phyloP scores from a whole-genome alignment of 2,329 filamentous ascomycete species.

The Paracoccidioides lutzii region DNA sequence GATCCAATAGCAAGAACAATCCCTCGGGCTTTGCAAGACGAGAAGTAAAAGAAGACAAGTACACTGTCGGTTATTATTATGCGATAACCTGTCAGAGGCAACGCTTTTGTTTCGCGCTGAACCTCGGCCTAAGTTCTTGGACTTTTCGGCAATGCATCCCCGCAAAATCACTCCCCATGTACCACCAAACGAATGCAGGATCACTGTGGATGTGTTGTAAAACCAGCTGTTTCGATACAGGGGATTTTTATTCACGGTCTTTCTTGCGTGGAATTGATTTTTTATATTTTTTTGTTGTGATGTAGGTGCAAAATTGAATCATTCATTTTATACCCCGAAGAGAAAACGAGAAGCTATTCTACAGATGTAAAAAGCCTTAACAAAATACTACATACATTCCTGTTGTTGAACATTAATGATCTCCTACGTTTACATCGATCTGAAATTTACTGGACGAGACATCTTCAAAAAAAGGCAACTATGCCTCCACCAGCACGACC shows the following conservation, averaged over 20 bases:
- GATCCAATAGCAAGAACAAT: background rate
- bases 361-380: no score
- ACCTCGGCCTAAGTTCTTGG: background rate
- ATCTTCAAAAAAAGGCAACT: background rate
- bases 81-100: background rate
- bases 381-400: no score
- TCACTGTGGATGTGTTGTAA: no score
- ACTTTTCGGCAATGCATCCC: background rate
- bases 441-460: background rate
- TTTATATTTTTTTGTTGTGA: no score
- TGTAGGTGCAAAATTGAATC: no score
- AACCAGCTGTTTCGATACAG: no score
- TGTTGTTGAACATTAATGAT: no score
- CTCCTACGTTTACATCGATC: no score
- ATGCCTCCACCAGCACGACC: constrained; percentile 17
- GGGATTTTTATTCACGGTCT: no score
- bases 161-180: background rate
- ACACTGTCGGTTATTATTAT: background rate
- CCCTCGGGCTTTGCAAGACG: background rate
- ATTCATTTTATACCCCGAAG: no score
- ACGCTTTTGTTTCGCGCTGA: background rate
- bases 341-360: no score
- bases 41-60: background rate
- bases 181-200: background rate
- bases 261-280: no score